Evolutionary conservation across 208 protist species (phyloP), one percentile per base, ranked within the genome.

Genomic region (Trypanosoma rangeli): DNA sequence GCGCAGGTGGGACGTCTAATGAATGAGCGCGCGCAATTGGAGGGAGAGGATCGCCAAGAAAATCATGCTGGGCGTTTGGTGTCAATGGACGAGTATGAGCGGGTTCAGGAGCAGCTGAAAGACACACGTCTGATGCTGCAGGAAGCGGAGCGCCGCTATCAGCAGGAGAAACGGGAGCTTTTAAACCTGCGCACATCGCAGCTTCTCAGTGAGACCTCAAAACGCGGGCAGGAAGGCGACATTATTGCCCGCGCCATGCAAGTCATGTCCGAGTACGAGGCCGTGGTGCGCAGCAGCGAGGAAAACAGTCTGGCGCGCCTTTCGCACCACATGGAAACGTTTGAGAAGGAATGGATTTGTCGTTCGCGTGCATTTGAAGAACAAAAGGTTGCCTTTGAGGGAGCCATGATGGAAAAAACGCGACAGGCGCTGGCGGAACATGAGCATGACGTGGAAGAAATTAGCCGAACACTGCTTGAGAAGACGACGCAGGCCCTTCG

Each of bases 201-300:
- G 37, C 37, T 81, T 39, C 42, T 44, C 22, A 64, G 50, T 48
- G 69, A 77, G 48, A 75, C 79, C n/a, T 56, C 61, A 16, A 73
- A 77, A 44, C 48, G 62, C 10, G 79, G 60, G 9, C 37, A 64
- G 67, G 74, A 76, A 57, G 73, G 67, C 16, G 80, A 83, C 24
- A 68, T 85, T 22, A 68, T 85, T 49, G 60, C 65, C 20, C 67
- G 75, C 16, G 80, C 70, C 18, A 78, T 79, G 68, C 68, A 72
- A 52, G 76, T 68, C 0, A 78, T 82, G 56, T 66, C 58, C 9
- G 72, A 82, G 55, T 85, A 85, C 59, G 76, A 79, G 54, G 48
- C 70, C 29, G 70, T 70, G 22, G 76, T 82, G 24, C 64, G 76
- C 7, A 54, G 63, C 24, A 58, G 58, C 20, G 80, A 85, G 50